Evolutionary conservation across 352 stramenopile genomes (phyloP).

Genomic region (Aphanomyces euteiches): DNA sequence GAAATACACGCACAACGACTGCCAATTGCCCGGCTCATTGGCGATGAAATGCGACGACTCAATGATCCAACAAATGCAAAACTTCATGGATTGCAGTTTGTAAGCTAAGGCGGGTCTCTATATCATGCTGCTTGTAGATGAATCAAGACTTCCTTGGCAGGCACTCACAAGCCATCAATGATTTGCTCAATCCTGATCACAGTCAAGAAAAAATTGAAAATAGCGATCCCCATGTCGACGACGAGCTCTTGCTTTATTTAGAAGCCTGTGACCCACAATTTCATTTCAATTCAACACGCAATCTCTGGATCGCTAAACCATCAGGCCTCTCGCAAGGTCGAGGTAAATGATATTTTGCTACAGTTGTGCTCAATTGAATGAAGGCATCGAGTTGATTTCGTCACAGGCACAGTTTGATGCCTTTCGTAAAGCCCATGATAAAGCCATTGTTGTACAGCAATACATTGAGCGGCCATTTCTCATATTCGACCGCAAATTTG

Average conservation of each 20-base stretch:
- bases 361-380: neutral
- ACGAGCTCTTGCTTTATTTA: slow-evolving; percentile 34
- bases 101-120: too few relatives aligned
- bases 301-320: slow-evolving; percentile 79
- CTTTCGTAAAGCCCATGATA: neutral
- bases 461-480: slow-evolving; percentile 80
- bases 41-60: slow-evolving; percentile 3
- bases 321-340: slow-evolving; percentile 69
- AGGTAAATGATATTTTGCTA: slow-evolving; percentile 30
- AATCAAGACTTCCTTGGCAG: slow-evolving; percentile 6
- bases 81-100: neutral
- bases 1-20: neutral
- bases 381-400: slow-evolving; percentile 46
- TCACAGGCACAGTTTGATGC: slow-evolving; percentile 34
- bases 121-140: slow-evolving; percentile 18
- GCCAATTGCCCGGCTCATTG: neutral
- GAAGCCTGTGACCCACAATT: slow-evolving; percentile 45
- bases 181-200: slow-evolving; percentile 7
- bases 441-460: slow-evolving; percentile 73
- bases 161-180: neutral
- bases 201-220: too few relatives aligned
- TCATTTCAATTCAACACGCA: slow-evolving; percentile 36
- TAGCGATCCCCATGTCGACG: slow-evolving; percentile 6
- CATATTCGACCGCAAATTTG: slow-evolving; percentile 69
- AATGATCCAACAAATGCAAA: neutral